Evolutionary conservation across 163 green algal genomes (phyloP).

Genomic region (Scenedesmus sp.): DNA sequence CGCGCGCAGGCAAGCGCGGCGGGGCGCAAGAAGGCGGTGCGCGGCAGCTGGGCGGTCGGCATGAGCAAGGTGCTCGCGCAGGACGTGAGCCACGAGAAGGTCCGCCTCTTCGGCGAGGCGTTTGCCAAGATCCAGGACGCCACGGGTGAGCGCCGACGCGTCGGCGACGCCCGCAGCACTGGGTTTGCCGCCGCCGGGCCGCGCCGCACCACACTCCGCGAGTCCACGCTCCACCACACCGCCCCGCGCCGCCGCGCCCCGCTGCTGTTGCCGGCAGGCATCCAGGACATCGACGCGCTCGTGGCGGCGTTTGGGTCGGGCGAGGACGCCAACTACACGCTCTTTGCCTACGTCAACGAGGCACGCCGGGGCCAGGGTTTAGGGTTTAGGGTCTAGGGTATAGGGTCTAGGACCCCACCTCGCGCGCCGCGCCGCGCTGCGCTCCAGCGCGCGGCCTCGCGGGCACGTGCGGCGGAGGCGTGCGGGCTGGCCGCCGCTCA

Average conservation of each 20-base stretch:
- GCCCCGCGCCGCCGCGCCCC: too few species aligned
- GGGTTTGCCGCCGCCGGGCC: too few species aligned
- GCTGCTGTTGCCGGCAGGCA: slow-evolving; percentile 53
- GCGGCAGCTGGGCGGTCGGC: slow-evolving; percentile 50
- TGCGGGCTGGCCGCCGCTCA: not conserved
- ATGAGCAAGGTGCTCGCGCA: slow-evolving; percentile 66
- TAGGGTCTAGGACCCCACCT: too few species aligned
- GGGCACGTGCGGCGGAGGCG: not conserved
- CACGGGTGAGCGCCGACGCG: slow-evolving; percentile 32
- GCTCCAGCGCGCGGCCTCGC: not conserved
- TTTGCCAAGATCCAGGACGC: slow-evolving; percentile 83
- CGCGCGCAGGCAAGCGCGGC: slow-evolving; percentile 30
- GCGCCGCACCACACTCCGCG: too few species aligned
- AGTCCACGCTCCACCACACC: too few species aligned
- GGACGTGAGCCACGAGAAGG: slow-evolving; percentile 76
- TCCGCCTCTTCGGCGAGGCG: slow-evolving; percentile 79
- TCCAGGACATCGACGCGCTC: slow-evolving; percentile 85
- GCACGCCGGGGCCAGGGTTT: too few species aligned
- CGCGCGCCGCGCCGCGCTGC: too few species aligned
- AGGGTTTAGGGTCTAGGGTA: too few species aligned
- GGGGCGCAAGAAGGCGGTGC: slow-evolving; percentile 47
- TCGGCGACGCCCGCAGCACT: too few species aligned
- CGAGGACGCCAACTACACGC: slow-evolving; percentile 90
- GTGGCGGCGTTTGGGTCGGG: slow-evolving; percentile 75
- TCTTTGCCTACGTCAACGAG: slow-evolving; percentile 94